Conservation (phyloP, 208 protist species). For the Trypanosoma caninum region DNA sequence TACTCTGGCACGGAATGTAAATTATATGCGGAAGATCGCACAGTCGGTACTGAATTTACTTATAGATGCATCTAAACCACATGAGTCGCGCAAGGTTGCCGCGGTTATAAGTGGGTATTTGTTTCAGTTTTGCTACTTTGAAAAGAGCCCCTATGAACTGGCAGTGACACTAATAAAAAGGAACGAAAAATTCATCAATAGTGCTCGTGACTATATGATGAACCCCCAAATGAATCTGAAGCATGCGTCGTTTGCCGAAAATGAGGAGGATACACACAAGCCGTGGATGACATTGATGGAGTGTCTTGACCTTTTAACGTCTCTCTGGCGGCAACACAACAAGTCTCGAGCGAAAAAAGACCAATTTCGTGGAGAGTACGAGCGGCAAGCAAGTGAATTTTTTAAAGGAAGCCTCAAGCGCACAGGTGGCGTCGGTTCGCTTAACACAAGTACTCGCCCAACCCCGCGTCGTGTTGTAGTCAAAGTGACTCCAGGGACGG, state of each 20-base stretch:
- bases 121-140: slow-evolving; percentile 74
- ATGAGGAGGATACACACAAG: slow-evolving; percentile 40
- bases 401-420: neutral
- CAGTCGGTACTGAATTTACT: slow-evolving; percentile 55
- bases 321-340: slow-evolving; percentile 39
- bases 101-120: slow-evolving; percentile 65
- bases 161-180: slow-evolving; percentile 34
- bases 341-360: slow-evolving; percentile 31
- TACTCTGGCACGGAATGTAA: slow-evolving; percentile 1
- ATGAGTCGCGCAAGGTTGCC: slow-evolving; percentile 54
- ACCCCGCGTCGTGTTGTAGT: slow-evolving; percentile 66
- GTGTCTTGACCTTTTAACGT: slow-evolving; percentile 62
- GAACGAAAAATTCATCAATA: slow-evolving; percentile 25
- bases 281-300: slow-evolving; percentile 71
- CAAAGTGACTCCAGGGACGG: slow-evolving; percentile 34
- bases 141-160: slow-evolving; percentile 54
- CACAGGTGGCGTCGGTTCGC: slow-evolving; percentile 13
- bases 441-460: slow-evolving; percentile 75
- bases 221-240: slow-evolving; percentile 1
- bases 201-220: slow-evolving; percentile 24
- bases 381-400: slow-evolving; percentile 31
- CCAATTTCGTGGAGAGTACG: slow-evolving; percentile 33
- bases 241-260: slow-evolving; percentile 19
- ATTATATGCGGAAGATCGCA: slow-evolving; percentile 46
- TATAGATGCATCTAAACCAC: slow-evolving; percentile 35